Percentiles rank a stretch among this genome's conserved stretches.
Conservation (phyloP, 768 basidiomycete species). For the Krasilnikovozyma curviuscula region DNA sequence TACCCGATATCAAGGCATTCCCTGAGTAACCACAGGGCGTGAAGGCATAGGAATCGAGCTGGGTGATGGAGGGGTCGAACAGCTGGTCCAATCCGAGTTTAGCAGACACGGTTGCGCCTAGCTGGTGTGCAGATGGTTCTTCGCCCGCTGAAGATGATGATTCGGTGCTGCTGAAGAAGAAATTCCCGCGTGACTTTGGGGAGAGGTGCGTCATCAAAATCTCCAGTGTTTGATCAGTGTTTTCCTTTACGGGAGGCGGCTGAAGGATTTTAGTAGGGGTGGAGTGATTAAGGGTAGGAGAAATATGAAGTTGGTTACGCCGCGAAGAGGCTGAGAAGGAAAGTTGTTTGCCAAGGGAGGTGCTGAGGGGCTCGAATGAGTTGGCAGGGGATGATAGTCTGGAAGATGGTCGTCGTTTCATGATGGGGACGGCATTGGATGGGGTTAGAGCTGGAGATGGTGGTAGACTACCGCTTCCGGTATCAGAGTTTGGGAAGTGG, state of each 20-base stretch:
- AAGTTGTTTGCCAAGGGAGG: too few species aligned
- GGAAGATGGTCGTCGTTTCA: background rate
- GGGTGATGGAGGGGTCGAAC: conserved; percentile 59
- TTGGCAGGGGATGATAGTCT: too few species aligned
- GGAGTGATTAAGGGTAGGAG: too few species aligned
- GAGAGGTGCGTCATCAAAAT: conserved; percentile 90
- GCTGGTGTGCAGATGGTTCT: conserved; percentile 34
- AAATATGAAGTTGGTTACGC: too few species aligned
- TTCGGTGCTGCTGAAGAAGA: too few species aligned
- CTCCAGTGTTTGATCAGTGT: conserved; percentile 74
- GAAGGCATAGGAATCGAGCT: conserved; percentile 82
- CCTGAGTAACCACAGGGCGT: conserved; percentile 88
- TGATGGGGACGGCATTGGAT: background rate
- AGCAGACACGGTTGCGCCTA: conserved; percentile 38
- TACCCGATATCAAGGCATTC: conserved; percentile 37
- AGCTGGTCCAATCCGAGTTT: conserved; percentile 60
- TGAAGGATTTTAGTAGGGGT: too few species aligned
- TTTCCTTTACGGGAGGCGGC: background rate
- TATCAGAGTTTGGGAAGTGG: conserved; percentile 1
- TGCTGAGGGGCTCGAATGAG: too few species aligned
- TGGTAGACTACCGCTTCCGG: background rate
- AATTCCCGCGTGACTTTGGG: conserved; percentile 52
- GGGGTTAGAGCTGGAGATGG: background rate
- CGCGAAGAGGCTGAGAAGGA: too few species aligned
- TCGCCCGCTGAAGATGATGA: too few species aligned